Conservation (phyloP, 495 filamentous ascomycete species). For the Xylaria castorea region DNA sequence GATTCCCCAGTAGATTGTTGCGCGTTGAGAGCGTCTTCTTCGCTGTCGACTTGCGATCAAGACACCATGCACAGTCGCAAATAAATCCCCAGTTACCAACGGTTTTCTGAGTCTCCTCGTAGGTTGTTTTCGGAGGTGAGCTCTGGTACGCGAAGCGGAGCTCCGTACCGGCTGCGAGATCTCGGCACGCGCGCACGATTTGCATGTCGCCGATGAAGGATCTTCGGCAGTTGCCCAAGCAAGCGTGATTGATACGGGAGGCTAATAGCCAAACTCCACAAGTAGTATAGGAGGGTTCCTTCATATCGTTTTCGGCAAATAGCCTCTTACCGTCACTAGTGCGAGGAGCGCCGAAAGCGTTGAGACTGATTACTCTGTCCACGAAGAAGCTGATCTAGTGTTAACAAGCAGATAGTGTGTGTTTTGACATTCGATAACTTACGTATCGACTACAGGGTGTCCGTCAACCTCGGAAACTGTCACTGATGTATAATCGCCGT, state of each 20-base stretch:
- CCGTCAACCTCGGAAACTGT: neutral
- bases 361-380: neutral
- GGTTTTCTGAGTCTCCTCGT: neutral
- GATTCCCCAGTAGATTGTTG: neutral
- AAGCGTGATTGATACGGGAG: neutral
- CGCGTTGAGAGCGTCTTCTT: neutral
- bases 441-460: neutral
- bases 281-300: too few relatives aligned
- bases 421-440: too few relatives aligned
- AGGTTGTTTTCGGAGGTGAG: neutral
- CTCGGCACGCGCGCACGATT: neutral
- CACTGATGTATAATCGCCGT: neutral
- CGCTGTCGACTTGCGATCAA: neutral
- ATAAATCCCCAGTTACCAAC: neutral
- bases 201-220: neutral
- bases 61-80: neutral
- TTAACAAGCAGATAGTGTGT: too few relatives aligned
- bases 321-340: neutral
- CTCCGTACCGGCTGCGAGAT: neutral
- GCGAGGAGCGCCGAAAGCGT: neutral
- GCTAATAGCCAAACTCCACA: neutral
- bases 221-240: neutral
- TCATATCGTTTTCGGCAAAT: too few relatives aligned
- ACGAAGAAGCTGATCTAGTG: neutral
- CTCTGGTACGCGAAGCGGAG: neutral